Evolutionary conservation across 345 rosid genomes (phyloP).

Genomic region (Syzygium oleosum): DNA sequence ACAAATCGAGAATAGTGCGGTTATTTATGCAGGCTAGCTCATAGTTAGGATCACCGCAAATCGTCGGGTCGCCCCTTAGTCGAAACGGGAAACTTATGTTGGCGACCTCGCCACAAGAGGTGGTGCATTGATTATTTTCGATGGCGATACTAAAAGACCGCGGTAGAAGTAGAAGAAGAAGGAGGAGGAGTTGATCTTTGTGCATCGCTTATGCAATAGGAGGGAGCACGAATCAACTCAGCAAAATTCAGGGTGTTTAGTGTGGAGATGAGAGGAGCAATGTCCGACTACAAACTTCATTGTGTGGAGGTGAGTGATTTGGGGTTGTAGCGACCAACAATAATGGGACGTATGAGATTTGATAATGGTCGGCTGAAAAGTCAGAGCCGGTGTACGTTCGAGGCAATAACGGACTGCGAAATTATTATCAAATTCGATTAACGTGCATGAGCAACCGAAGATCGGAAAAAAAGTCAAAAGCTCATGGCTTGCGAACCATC

Average conservation of each 20-base stretch:
- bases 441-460: too few species aligned
- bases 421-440: too few species aligned
- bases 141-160: neutral
- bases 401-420: neutral
- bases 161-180: too few species aligned
- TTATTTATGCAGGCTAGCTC: neutral
- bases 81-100: neutral
- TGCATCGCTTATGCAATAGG: neutral
- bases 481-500: neutral
- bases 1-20: neutral
- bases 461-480: neutral
- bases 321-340: neutral
- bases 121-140: too few species aligned
- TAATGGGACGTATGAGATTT: neutral
- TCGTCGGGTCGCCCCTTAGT: rapidly evolving
- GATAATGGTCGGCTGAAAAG: neutral
- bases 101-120: neutral
- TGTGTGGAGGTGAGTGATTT: neutral
- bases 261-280: neutral
- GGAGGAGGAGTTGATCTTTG: neutral
- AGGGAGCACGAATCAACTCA: neutral
- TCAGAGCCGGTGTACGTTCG: neutral
- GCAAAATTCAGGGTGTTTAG: neutral
- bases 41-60: rapidly evolving
- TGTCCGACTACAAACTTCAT: neutral